Evolutionary conservation across 495 filamentous ascomycete species (phyloP), one percentile per base, ranked within the genome.

Genomic region (Astrothelium subdiscretum): DNA sequence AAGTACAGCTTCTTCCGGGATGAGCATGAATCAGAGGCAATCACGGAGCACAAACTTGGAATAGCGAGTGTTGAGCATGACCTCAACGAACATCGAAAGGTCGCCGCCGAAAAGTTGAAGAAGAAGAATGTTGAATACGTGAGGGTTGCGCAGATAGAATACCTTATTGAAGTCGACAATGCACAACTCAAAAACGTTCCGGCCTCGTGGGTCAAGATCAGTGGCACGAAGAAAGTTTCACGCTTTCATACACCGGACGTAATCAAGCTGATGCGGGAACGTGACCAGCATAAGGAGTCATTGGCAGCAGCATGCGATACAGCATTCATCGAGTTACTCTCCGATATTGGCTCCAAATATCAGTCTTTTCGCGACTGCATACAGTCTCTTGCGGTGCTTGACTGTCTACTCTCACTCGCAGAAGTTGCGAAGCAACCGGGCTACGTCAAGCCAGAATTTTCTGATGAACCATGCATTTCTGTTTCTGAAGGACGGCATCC

Each of bases 211-310:
- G 78, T 81, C 40, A 97, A 97, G 74, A 88, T 96, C 66, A 92
- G 84, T 63, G 92, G 91, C 60, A 99, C 95, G 3, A 97, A 97
- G 74, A 91, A 88, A 64, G 75, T 94, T 11, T 92, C 89, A 2
- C 85, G 94, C 59, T 99, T 96, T 75, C 95, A 99, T 76, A 92
- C 95, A 0, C 95, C 95, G 8, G 85, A 92, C 64, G 91, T 97
- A 24, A 80, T 91, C 32, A 80, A 81, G 54, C 78, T 96, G 58
- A 82, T 95, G 31, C 87, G 86, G 29, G 90, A 97, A 75, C 82
- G 94, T 29, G 94, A 99, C 71, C 94, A 97, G 69, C 88, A 96
- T 75, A 95, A 89, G 71, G 94, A 99, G 72, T 84, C 88, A 0
- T 82, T 99, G 12, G 91, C 90, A 2, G 90, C 91, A 2, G 92